Percentiles rank a stretch among this genome's conserved stretches.
phyloP scores from a whole-genome alignment of 345 rosid genomes.

The Microcos paniculata region DNA sequence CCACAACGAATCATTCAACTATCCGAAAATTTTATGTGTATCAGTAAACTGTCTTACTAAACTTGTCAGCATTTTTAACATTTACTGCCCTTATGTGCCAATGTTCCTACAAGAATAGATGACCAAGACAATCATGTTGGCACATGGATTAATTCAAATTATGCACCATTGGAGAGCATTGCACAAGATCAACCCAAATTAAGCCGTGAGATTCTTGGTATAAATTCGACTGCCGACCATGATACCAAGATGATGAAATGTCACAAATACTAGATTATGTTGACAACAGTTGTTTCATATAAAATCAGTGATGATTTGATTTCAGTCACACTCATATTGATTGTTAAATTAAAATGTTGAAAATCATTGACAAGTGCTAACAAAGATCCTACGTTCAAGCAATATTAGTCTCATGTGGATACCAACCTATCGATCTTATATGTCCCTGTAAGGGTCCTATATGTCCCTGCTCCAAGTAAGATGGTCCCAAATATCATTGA shows the following conservation, averaged over 20 bases:
- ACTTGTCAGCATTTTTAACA: neutral
- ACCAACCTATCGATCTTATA: neutral
- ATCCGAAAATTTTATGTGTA: too few species aligned
- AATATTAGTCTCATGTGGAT: neutral
- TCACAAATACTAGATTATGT: neutral
- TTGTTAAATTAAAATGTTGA: neutral
- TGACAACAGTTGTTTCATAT: neutral
- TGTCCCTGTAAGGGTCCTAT: neutral
- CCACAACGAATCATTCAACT: too few species aligned
- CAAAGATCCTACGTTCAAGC: neutral
- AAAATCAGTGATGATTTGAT: neutral
- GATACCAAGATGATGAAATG: neutral
- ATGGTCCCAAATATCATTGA: conserved; percentile 5
- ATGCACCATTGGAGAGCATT: neutral
- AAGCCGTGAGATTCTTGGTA: neutral
- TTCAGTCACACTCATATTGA: neutral
- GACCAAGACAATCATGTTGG: neutral
- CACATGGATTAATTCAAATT: neutral
- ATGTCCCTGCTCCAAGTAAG: neutral
- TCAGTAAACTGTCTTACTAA: too few species aligned
- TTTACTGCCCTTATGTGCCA: neutral
- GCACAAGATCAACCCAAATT: neutral
- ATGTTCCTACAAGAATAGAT: neutral
- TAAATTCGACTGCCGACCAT: neutral
- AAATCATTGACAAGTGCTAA: too few species aligned